Conservation (phyloP, 2,329 filamentous ascomycete species). For the Diaporthe ilicicola region DNA sequence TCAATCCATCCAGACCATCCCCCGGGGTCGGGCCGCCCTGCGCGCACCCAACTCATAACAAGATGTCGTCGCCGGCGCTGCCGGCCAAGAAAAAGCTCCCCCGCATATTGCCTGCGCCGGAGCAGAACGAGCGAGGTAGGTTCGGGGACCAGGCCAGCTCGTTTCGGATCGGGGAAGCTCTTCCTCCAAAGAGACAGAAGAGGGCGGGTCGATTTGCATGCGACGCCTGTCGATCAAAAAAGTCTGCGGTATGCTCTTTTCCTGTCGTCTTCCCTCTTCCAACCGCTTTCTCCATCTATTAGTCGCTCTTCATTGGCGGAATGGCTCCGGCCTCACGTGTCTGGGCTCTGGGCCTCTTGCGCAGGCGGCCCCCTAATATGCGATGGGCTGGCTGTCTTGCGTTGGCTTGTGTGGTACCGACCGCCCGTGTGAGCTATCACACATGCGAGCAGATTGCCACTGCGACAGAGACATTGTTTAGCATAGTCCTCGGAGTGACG, state of each 20-base stretch:
- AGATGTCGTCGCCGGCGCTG: background rate
- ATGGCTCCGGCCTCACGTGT: background rate
- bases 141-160: background rate
- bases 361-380: background rate
- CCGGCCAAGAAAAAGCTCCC: background rate
- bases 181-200: constrained; percentile 6
- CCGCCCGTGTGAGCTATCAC: too few relatives aligned
- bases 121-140: background rate
- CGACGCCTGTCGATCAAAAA: constrained; percentile 27
- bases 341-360: background rate
- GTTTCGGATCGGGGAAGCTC: background rate
- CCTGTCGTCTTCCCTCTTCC: too few relatives aligned
- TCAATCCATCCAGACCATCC: background rate
- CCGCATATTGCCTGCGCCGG: constrained; percentile 22
- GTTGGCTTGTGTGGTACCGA: too few relatives aligned
- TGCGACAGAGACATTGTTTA: too few relatives aligned
- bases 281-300: too few relatives aligned
- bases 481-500: too few relatives aligned
- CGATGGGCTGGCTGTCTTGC: too few relatives aligned
- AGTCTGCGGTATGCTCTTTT: constrained; percentile 24
- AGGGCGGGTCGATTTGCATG: constrained; percentile 25
- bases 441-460: too few relatives aligned
- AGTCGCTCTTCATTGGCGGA: background rate
- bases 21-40: too few relatives aligned
- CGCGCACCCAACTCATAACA: background rate